Evolutionary conservation across 176 grass and related monocot genomes (phyloP).

Genomic region (Rhynchospora pubera): DNA sequence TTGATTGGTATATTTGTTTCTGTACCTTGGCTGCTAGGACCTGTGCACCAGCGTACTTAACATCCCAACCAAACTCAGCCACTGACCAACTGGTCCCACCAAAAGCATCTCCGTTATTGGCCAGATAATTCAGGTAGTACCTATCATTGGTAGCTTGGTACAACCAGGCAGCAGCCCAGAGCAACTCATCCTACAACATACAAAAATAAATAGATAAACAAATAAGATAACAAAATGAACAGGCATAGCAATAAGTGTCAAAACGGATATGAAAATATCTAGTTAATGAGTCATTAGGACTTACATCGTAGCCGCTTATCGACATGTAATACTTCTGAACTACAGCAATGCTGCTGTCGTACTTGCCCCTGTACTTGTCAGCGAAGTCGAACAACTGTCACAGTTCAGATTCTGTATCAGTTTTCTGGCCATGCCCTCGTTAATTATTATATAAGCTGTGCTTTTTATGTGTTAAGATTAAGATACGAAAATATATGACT

Average conservation of each 20-base stretch:
- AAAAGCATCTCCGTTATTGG: slow-evolving; percentile 56
- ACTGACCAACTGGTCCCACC: slow-evolving; percentile 64
- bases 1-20: background rate
- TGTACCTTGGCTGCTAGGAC: slow-evolving; percentile 52
- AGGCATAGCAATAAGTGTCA: background rate
- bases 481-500: background rate
- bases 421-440: background rate
- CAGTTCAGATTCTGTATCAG: background rate
- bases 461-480: background rate
- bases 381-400: slow-evolving; percentile 77
- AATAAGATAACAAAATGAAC: background rate
- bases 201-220: background rate
- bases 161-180: slow-evolving; percentile 93
- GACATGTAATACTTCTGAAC: slow-evolving; percentile 52
- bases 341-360: slow-evolving; percentile 67
- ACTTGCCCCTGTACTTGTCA: slow-evolving; percentile 75
- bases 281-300: background rate
- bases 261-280: background rate
- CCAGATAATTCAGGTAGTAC: slow-evolving; percentile 67
- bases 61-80: slow-evolving; percentile 77
- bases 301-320: slow-evolving; percentile 61
- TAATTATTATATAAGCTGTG: background rate
- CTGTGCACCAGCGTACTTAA: slow-evolving; percentile 81
- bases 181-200: slow-evolving; percentile 56
- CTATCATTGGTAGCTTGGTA: slow-evolving; percentile 38